Base-by-base conservation (phyloP, 768 basidiomycete species). In the Amanita molliuscula region DNA sequence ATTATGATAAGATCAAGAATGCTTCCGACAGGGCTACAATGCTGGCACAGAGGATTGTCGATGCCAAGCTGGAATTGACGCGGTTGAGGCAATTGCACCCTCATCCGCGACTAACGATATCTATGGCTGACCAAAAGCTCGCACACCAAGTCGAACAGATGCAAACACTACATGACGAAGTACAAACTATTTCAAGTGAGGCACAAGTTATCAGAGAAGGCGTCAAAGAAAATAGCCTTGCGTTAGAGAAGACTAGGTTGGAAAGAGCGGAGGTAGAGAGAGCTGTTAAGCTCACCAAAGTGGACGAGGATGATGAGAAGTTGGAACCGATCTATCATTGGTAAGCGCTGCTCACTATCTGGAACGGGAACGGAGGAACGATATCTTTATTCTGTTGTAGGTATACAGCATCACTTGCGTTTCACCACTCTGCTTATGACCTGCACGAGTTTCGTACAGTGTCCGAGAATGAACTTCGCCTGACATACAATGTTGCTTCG, bases 1-100 rank as follows among this genome's bases (percentile, higher is more conserved):
- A 87, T 52, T 85, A 82, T 57, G 62, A 68, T 35, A 76, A 74
- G 54, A 75, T 81, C 0, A 78, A 76, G 37, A 62, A 69, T 1
- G 63, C 76, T 6, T 74, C 79, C 0, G 65, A 68, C 20, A 75
- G 78, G 53, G 81, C 83, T 1, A 67, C 79, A 18, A 54, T 71
- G 2, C 75, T 90, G 1, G 77, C 84, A 1, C 78, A 86, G 50
- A 76, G 87, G 61, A 90, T 94, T 56, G 76, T 89, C 52, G 89
- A 93, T 59, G 80, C 89, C 31, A 82, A 87, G 31, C 76, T 92
- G 3, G 77, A 84, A 1, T 72, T 94, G 33, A 82, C 84, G 6
- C 79, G 91, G 1, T 78, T 94, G 15, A 80, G 88, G 16, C 84
- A 91, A 55, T 77, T 82, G 2, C 81, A 94, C 56, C 86, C 88